Evolutionary conservation across 2,329 filamentous ascomycete species (phyloP).

Genomic region (Tolypocladium album): DNA sequence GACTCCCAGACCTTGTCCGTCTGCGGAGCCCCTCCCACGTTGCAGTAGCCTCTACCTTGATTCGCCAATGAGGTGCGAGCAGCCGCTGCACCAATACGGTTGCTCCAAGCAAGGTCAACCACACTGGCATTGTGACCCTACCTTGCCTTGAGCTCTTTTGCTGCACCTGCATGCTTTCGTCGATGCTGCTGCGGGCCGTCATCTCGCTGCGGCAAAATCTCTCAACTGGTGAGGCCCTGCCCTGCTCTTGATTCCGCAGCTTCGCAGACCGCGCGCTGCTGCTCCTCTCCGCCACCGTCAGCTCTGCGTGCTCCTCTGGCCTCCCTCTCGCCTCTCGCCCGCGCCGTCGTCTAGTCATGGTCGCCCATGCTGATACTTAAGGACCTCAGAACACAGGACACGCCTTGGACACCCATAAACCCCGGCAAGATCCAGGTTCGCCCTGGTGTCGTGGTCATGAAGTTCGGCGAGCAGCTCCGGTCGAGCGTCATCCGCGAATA

Average conservation of each 20-base stretch:
- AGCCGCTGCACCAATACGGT: not conserved
- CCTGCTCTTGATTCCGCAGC: not conserved
- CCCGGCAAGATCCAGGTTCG: conserved; percentile 22
- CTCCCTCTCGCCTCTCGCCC: not conserved
- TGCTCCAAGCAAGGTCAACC: not conserved
- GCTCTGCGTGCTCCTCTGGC: not conserved
- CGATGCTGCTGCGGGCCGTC: not conserved
- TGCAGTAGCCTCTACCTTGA: conserved; percentile 8
- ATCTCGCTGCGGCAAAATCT: not conserved
- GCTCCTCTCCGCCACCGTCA: not conserved
- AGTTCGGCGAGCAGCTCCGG: conserved; percentile 93
- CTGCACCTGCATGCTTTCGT: not conserved
- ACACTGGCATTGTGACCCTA: conserved; percentile 1
- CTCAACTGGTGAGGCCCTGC: not conserved
- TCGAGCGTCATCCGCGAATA: conserved; percentile 95
- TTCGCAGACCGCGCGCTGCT: not conserved
- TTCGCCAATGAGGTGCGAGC: conserved; percentile 11
- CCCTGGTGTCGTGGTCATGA: conserved; percentile 52
- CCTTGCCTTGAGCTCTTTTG: not conserved
- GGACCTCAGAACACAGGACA: conserved; percentile 33
- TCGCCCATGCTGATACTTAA: conserved; percentile 41
- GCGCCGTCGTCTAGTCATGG: not conserved
- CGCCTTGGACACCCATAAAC: conserved; percentile 28
- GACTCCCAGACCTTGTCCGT: not conserved
- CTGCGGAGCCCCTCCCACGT: conserved; percentile 11